Evolutionary conservation across 2,329 filamentous ascomycete species (phyloP), one percentile per base, ranked within the genome.

Genomic region (Harringtonia aguacate): DNA sequence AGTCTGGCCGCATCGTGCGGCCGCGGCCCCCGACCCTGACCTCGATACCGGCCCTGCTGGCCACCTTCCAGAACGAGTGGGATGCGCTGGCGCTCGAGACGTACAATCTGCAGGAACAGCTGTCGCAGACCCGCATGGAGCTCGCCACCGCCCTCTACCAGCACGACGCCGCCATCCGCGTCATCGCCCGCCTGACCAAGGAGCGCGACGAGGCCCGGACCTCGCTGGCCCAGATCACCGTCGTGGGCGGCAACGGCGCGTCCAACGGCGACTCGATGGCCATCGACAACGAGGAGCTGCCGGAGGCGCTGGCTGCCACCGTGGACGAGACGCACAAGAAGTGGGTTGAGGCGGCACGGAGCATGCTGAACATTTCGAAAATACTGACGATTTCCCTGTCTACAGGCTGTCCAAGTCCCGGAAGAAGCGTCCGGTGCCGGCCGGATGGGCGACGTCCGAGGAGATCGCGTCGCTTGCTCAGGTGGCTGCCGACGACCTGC

Each of bases 11-110:
- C 65, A 76, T 87, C 54, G 86, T 95, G 49, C 84, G 85, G 55
- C 90, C 92, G 41, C 79, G 92, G 57, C 89, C 92, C 46, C 90
- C 92, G 28, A 89, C 87, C 29, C 79, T 97, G 56, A 97, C 92
- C 44, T 98, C 92, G 31, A 95, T 98, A 58, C 92, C 92, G 20
- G 88, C 92, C 17, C 77, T 98, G 45, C 83, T 98, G 45, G 84
- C 86, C 40, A 84, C 89, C 33, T 97, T 98, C 63, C 92, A 98
- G 63, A 94, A 94, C 62, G 92, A 98, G 72, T 98, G 92, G 92
- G 92, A 98, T 61, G 83, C 89, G 9, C 69, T 95, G 36, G 86
- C 90, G 13, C 71, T 97, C 30, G 92, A 98, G 67, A 86, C 87
- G 41, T 95, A 88, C 62, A 92, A 86, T 53, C 69, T 97, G 48